Percentiles rank a stretch among this genome's conserved stretches.
Evolutionary conservation across 1,284 basidiomycete genomes (phyloP).

Genomic region (Pyrrhoderma lamaoense): DNA sequence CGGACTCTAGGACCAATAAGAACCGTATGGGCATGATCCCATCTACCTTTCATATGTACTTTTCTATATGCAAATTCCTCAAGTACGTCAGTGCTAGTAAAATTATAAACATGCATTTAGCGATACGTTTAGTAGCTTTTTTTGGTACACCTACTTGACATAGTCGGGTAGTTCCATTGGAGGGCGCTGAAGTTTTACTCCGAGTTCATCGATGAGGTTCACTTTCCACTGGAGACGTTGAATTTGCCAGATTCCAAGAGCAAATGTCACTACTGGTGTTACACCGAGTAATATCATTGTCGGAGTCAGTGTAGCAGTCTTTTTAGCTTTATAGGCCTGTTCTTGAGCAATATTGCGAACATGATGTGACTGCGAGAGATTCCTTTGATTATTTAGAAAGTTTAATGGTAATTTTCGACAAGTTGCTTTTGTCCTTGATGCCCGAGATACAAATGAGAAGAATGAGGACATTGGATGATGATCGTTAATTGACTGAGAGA

Average conservation of each 20-base stretch:
- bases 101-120: conserved; percentile 15
- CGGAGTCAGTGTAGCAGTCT: conserved; percentile 56
- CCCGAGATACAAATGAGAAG: conserved; percentile 4
- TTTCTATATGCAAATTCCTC: conserved; percentile 86
- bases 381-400: not conserved
- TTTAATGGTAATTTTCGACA: not conserved
- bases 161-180: conserved; percentile 76
- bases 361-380: conserved; percentile 2
- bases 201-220: conserved; percentile 87
- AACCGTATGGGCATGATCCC: conserved; percentile 74
- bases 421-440: not conserved
- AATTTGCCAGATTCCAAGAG: conserved; percentile 91
- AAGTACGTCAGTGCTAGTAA: conserved; percentile 51
- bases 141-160: conserved; percentile 67
- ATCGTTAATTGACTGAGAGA: not conserved
- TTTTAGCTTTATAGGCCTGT: conserved; percentile 43
- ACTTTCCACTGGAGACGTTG: conserved; percentile 94
- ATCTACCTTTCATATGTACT: conserved; percentile 71
- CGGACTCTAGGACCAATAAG: conserved; percentile 81
- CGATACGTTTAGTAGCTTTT: not conserved
- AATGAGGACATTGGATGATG: conserved; percentile 6
- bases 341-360: conserved; percentile 7
- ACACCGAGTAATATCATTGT: conserved; percentile 76
- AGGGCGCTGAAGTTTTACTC: conserved; percentile 79
- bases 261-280: conserved; percentile 87